Conservation (phyloP, 2,329 filamentous ascomycete species). For the Neonectria coccinea region DNA sequence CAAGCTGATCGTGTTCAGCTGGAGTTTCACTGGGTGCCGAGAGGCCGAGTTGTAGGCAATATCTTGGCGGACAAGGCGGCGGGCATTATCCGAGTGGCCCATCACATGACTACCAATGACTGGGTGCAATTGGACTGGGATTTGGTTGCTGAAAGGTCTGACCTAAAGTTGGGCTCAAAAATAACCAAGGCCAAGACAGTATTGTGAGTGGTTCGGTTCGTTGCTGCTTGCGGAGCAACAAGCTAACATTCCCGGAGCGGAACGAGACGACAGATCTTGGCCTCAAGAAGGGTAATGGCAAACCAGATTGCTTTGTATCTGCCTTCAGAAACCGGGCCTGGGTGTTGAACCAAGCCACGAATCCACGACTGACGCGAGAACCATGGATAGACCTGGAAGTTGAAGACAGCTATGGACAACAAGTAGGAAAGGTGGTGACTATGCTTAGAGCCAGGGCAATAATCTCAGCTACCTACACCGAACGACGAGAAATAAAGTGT, state of each 20-base stretch:
- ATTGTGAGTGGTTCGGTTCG: background rate
- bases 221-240: background rate
- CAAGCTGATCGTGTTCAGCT: slow-evolving; percentile 6
- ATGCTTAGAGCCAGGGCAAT: background rate
- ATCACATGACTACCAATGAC: background rate
- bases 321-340: background rate
- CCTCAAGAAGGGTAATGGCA: background rate
- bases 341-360: background rate
- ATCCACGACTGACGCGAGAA: background rate
- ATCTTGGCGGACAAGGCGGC: slow-evolving; percentile 28
- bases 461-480: background rate
- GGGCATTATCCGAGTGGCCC: background rate
- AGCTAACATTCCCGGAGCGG: background rate
- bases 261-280: background rate
- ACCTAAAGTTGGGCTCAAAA: background rate
- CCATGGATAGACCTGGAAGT: background rate
- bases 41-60: slow-evolving; percentile 22
- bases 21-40: slow-evolving; percentile 38
- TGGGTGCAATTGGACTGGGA: slow-evolving; percentile 21
- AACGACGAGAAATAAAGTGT: background rate
- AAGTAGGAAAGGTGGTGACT: background rate
- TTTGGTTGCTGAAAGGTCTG: background rate
- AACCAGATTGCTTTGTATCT: slow-evolving; percentile 3
- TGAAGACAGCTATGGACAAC: background rate
- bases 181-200: background rate